phyloP scores from a whole-genome alignment of 345 rosid species.

The Murraya koenigii region DNA sequence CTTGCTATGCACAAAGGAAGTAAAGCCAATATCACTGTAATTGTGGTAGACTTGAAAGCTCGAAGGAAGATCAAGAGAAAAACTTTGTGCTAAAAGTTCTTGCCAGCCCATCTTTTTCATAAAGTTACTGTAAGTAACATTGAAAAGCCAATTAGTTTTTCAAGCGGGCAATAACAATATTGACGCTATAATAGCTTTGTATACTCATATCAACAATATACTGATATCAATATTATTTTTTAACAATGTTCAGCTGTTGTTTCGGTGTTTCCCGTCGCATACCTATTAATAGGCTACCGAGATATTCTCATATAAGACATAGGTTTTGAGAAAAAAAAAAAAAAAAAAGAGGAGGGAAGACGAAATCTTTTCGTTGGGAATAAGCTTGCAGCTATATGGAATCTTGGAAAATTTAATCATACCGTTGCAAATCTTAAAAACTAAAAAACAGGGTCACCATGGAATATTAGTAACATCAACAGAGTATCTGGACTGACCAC shows the following conservation, averaged over 20 bases:
- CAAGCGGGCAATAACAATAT: neutral
- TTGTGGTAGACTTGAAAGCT: slow-evolving; percentile 70
- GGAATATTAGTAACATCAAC: neutral
- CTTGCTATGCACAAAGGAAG: slow-evolving; percentile 78
- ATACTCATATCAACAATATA: neutral
- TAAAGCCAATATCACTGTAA: slow-evolving; percentile 75
- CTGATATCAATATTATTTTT: neutral
- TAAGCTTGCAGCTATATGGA: neutral
- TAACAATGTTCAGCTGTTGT: neutral
- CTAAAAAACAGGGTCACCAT: neutral
- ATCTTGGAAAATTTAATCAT: neutral
- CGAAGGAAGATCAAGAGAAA: slow-evolving; percentile 57
- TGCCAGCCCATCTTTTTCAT: neutral
- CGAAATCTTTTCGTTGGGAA: no score
- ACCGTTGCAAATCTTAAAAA: no score
- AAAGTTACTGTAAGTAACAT: neutral
- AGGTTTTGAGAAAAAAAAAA: no score
- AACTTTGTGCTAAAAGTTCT: slow-evolving; percentile 6
- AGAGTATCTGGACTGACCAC: neutral
- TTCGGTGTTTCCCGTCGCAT: neutral
- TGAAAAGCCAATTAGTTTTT: slow-evolving; percentile 18
- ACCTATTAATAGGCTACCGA: neutral
- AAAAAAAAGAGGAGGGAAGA: no score
- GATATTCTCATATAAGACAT: neutral
- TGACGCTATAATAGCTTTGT: neutral